Base-by-base conservation (phyloP, 2,329 filamentous ascomycete species). In the Ascochyta koolunga region DNA sequence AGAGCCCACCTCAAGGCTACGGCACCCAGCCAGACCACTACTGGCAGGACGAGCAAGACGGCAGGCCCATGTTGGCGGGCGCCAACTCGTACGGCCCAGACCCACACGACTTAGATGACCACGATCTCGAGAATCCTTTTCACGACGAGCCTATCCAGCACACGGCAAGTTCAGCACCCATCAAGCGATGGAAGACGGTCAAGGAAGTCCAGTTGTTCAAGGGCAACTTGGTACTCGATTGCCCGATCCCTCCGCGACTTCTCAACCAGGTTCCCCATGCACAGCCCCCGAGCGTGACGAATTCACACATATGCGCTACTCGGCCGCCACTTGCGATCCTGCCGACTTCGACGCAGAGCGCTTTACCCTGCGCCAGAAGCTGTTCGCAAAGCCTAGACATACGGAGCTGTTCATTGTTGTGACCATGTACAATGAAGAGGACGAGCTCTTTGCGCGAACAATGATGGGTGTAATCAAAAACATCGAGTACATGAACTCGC, bases 391-490 rank as follows among this genome's bases (percentile, higher is more conserved):
- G 75, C 89, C 91, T 3, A 84, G 93, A 49, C 90, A 96, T 70
- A 97, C 93, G 0, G 93, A 98, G 78, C 81, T 98, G 1, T 97
- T 98, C 76, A 96, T 98, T 67, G 93, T 93, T 29, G 86, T 98
- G 48, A 98, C 93, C 53, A 97, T 97, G 93, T 99, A 99, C 80
- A 99, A 99, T 71, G 95, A 99, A 71, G 93, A 99, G 74, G 95
- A 99, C 67, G 88, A 98, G 62, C 81, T 97, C 55, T 97, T 99
- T 72, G 92, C 95, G 21, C 87, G 95, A 36, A 98, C 95, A 4
- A 91, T 99, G 91, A 90, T 88, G 43, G 95, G 95, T 75, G 92
- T 99, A 5, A 93, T 98, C 82, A 98, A 99, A 80, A 99, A 99
- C 75, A 91, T 99, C 64, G 93, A 97, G 75, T 93, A 93, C 80